phyloP scores from a whole-genome alignment of 768 basidiomycete species.

The Leccinum boreale region DNA sequence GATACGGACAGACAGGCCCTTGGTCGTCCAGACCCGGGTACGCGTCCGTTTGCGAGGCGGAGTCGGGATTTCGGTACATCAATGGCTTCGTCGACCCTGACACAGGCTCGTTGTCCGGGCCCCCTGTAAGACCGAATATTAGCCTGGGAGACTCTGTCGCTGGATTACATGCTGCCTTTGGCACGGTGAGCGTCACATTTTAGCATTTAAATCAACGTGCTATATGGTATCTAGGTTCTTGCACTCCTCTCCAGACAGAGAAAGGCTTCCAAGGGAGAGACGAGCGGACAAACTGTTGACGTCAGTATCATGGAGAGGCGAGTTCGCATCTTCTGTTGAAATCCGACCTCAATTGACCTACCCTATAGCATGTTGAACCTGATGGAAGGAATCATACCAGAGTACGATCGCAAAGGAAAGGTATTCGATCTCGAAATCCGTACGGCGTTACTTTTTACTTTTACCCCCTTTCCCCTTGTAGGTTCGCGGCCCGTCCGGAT shows the following conservation, averaged over 20 bases:
- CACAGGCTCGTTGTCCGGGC: slow-evolving; percentile 52
- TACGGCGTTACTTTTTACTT: not conserved
- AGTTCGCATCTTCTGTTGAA: not conserved
- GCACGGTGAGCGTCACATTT: slow-evolving; percentile 47
- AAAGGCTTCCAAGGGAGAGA: slow-evolving; percentile 27
- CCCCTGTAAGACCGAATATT: slow-evolving; percentile 69
- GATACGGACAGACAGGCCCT: slow-evolving; percentile 73
- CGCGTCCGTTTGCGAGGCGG: slow-evolving; percentile 73
- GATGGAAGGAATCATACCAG: slow-evolving; percentile 76
- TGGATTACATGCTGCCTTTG: slow-evolving; percentile 70
- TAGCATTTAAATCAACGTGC: not conserved
- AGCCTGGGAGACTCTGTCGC: slow-evolving; percentile 72
- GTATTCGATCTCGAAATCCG: slow-evolving; percentile 28
- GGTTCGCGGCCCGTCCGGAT: slow-evolving; percentile 71
- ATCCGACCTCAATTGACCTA: not conserved
- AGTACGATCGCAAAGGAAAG: slow-evolving; percentile 69
- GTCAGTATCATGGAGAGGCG: slow-evolving; percentile 75
- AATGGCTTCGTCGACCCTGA: slow-evolving; percentile 60
- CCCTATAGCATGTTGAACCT: slow-evolving; percentile 62
- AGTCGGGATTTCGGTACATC: slow-evolving; percentile 71
- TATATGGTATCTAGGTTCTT: slow-evolving; percentile 42
- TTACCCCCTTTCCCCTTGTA: slow-evolving; percentile 18
- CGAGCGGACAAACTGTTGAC: slow-evolving; percentile 56
- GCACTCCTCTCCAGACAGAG: slow-evolving; percentile 52
- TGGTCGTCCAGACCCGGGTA: slow-evolving; percentile 70